Conservation (phyloP, 768 basidiomycete species). For the Hypholoma sublateritium region DNA sequence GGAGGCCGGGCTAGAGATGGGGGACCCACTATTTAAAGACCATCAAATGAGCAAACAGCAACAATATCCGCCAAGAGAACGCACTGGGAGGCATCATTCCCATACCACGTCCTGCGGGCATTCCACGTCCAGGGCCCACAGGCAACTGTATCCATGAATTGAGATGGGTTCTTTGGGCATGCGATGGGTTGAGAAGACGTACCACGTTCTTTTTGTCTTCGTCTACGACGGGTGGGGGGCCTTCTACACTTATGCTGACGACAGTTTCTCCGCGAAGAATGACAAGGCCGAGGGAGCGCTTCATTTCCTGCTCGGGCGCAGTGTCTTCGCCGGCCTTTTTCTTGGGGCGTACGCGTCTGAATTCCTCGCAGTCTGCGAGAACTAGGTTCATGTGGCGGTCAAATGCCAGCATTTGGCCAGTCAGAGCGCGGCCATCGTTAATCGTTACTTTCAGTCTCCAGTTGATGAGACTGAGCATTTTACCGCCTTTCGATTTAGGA, state of each 20-base stretch:
- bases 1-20: constrained; percentile 68
- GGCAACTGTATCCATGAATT: constrained; percentile 53
- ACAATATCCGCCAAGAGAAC: constrained; percentile 25
- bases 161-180: constrained; percentile 1
- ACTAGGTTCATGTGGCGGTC: constrained; percentile 99
- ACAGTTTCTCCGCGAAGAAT: constrained; percentile 96
- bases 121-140: constrained; percentile 89
- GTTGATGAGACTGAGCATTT: constrained; percentile 97
- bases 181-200: constrained; percentile 26
- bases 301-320: constrained; percentile 87
- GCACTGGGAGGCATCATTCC: constrained; percentile 88
- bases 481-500: constrained; percentile 96
- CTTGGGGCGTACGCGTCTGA: constrained; percentile 88
- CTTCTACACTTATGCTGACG: constrained; percentile 92
- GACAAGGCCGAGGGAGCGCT: constrained; percentile 93
- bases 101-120: constrained; percentile 97
- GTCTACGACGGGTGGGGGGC: constrained; percentile 87
- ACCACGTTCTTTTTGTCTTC: constrained; percentile 87
- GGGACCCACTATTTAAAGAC: constrained; percentile 47
- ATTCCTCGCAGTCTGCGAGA: constrained; percentile 97
- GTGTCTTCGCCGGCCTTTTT: constrained; percentile 84
- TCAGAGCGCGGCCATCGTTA: constrained; percentile 94
- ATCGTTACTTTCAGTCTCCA: constrained; percentile 97
- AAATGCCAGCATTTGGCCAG: constrained; percentile 99
- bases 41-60: constrained; percentile 11